Conservation (phyloP, 495 filamentous ascomycete species). For the Aspergillus asperescens region DNA sequence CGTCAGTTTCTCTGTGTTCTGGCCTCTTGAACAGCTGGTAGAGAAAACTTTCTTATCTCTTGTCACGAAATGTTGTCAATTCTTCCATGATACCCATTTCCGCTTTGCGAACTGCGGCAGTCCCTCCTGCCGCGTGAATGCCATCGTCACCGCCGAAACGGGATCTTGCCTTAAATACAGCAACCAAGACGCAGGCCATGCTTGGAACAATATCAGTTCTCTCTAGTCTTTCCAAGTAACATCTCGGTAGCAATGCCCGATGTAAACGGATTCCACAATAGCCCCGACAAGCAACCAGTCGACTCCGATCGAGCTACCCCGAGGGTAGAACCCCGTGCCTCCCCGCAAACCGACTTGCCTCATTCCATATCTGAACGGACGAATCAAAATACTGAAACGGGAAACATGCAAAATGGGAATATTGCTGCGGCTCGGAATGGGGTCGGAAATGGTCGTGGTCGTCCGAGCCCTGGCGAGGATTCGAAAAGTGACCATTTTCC, state of each 20-base stretch:
- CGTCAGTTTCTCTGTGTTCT: not conserved
- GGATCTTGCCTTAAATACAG: not conserved
- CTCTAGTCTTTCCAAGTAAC: not conserved
- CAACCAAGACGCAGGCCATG: not conserved
- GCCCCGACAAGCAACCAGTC: not conserved
- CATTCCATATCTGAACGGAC: not conserved
- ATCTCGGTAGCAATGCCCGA: not conserved
- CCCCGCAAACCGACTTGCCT: not conserved
- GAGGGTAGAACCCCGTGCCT: not conserved
- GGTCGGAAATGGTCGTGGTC: not conserved
- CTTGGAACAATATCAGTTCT: not conserved
- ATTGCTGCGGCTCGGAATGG: not conserved
- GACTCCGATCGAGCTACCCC: not conserved
- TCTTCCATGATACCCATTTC: not conserved
- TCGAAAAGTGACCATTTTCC: conserved; percentile 17
- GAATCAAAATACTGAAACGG: not conserved
- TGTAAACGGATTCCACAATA: not conserved
- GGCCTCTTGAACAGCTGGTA: not conserved
- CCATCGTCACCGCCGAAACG: not conserved
- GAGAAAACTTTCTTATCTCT: not conserved
- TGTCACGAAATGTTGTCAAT: not conserved
- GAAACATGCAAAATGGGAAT: conserved; percentile 1
- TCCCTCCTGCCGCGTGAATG: not conserved
- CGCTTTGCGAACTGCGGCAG: not conserved
- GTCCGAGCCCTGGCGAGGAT: conserved; percentile 5